Evolutionary conservation across 371 early-diverging fungal genomes (phyloP).

Genomic region (Lichtheimia ramosa): DNA sequence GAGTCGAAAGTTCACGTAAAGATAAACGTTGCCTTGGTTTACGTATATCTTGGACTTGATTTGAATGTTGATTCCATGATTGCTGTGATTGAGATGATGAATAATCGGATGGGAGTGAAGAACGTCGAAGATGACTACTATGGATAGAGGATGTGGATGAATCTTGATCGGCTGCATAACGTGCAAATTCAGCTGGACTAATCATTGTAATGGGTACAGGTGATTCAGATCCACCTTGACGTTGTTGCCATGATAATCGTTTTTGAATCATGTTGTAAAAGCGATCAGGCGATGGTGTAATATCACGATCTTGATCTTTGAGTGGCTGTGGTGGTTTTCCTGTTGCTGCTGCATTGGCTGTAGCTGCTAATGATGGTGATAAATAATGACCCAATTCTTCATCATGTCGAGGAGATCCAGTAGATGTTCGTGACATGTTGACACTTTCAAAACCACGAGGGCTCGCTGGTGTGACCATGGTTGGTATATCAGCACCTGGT

Average conservation of each 20-base stretch:
- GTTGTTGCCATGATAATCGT: constrained; percentile 34
- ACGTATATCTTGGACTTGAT: neutral
- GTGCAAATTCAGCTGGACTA: constrained; percentile 42
- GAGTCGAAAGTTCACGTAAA: constrained; percentile 24
- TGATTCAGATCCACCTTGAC: constrained; percentile 33
- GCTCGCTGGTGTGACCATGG: neutral
- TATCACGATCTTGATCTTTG: constrained; percentile 7
- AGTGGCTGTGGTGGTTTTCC: constrained; percentile 5
- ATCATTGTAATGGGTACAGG: constrained; percentile 38
- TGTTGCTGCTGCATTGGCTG: neutral
- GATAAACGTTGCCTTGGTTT: constrained; percentile 31
- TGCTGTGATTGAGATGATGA: constrained; percentile 34
- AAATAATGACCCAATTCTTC: neutral
- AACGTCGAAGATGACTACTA: constrained; percentile 41
- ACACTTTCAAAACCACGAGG: too few relatives aligned
- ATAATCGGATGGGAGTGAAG: constrained; percentile 43
- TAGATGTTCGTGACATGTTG: too few relatives aligned
- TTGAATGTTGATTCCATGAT: constrained; percentile 21
- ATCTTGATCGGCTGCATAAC: constrained; percentile 42
- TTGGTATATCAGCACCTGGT: constrained; percentile 5
- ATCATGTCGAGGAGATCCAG: neutral
- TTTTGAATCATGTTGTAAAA: constrained; percentile 39
- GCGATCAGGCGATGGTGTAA: constrained; percentile 32
- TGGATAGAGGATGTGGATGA: constrained; percentile 50
- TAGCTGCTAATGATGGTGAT: neutral